phyloP scores from a whole-genome alignment of 306 rosid genomes.

The Prunus kanzakura region DNA sequence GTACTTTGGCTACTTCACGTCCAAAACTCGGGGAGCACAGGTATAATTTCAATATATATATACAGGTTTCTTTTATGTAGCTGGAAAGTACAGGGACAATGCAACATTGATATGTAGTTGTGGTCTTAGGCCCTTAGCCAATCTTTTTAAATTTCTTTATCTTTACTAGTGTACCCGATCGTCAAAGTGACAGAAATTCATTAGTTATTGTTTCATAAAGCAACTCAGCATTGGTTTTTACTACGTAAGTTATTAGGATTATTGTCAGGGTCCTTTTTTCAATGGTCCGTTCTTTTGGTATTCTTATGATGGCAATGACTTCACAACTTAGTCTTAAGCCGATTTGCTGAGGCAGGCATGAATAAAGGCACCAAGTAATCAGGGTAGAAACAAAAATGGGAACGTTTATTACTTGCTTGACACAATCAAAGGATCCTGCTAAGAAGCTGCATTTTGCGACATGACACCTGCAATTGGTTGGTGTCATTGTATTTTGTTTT shows the following conservation, averaged over 20 bases:
- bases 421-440: neutral
- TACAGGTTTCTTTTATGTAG: neutral
- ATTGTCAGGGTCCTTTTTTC: neutral
- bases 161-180: neutral
- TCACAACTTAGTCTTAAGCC: neutral
- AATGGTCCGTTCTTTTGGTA: neutral
- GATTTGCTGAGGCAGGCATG: neutral
- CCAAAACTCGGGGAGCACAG: constrained; percentile 87
- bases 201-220: neutral
- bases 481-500: neutral
- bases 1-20: constrained; percentile 56
- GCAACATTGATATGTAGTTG: neutral
- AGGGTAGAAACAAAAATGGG: neutral
- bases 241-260: neutral
- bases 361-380: neutral
- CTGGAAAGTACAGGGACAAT: neutral
- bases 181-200: neutral
- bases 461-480: neutral
- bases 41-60: constrained; percentile 29
- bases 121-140: neutral
- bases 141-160: neutral
- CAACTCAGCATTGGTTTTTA: neutral
- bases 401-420: neutral
- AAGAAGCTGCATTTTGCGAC: neutral
- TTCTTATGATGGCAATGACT: neutral